Evolutionary conservation across 768 basidiomycete genomes (phyloP).

Genomic region (Saitozyma podzolica): DNA sequence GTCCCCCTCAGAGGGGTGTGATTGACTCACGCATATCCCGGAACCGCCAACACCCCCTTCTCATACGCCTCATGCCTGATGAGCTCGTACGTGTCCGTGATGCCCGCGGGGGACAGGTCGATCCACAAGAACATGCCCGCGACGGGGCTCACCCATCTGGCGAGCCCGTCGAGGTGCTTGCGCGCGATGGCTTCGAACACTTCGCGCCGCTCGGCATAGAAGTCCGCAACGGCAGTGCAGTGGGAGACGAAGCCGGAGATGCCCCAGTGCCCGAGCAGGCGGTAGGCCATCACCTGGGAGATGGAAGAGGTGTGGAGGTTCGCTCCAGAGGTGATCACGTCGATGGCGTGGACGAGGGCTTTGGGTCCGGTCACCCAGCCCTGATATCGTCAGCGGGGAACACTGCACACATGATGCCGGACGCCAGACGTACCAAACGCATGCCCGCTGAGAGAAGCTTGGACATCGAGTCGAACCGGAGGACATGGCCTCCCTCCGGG

Average conservation of each 20-base stretch:
- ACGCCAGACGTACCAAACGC: constrained; percentile 28
- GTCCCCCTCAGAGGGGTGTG: background rate
- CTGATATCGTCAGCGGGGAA: constrained; percentile 43
- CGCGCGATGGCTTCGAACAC: constrained; percentile 76
- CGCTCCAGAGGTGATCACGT: constrained; percentile 60
- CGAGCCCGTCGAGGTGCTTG: constrained; percentile 73
- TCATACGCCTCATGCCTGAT: constrained; percentile 74
- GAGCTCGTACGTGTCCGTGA: constrained; percentile 69
- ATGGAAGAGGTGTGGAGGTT: constrained; percentile 53
- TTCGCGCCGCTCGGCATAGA: constrained; percentile 56
- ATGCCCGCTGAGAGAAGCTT: constrained; percentile 63
- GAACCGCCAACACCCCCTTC: constrained; percentile 83
- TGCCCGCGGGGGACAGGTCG: constrained; percentile 44
- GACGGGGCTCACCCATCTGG: constrained; percentile 54
- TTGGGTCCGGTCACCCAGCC: constrained; percentile 79
- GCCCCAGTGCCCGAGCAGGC: constrained; percentile 57
- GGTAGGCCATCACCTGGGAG: constrained; percentile 44
- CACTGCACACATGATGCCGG: background rate
- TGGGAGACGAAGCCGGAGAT: constrained; percentile 72
- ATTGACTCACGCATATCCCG: constrained; percentile 58
- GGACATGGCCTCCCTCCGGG: constrained; percentile 68
- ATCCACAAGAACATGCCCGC: constrained; percentile 78
- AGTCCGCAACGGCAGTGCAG: constrained; percentile 66
- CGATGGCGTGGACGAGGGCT: constrained; percentile 66
- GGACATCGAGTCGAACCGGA: constrained; percentile 86